Percentiles rank a stretch among this genome's conserved stretches.
Evolutionary conservation across 257 asterid genomes (phyloP).

Genomic region (Echium plantagineum): DNA sequence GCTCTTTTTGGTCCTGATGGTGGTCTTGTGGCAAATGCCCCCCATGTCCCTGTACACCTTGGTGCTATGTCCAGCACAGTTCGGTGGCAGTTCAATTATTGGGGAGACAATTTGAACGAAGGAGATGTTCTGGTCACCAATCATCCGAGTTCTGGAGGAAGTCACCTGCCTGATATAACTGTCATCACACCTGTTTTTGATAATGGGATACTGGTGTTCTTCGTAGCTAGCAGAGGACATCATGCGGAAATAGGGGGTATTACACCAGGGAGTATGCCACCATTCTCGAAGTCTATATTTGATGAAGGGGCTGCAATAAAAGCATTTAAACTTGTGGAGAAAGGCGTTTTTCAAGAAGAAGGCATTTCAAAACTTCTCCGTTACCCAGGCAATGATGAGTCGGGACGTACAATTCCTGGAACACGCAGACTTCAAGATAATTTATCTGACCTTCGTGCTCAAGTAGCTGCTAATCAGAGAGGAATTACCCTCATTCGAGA

Average conservation of each 20-base stretch:
- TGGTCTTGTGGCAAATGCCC: conserved; percentile 96
- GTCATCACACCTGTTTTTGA: conserved; percentile 85
- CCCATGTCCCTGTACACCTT: conserved; percentile 95
- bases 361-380: conserved; percentile 69
- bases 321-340: conserved; percentile 89
- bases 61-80: conserved; percentile 99
- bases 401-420: conserved; percentile 54
- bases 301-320: conserved; percentile 99
- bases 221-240: conserved; percentile 95
- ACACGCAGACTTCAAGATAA: conserved; percentile 92
- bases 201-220: conserved; percentile 60
- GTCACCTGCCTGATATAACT: conserved; percentile 93
- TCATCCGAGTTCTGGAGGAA: conserved; percentile 96
- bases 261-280: conserved; percentile 99
- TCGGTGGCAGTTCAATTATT: conserved; percentile 74
- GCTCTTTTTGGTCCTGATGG: conserved; percentile 95
- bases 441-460: conserved; percentile 89
- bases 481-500: conserved; percentile 87
- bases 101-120: conserved; percentile 68
- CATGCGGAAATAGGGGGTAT: conserved; percentile 98
- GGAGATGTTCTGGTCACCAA: conserved; percentile 92
- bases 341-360: conserved; percentile 74
- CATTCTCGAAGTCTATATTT: conserved; percentile 87
- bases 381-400: conserved; percentile 43
- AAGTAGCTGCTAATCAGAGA: conserved; percentile 95